These are phyloP conservation scores for Alternaria angustiovoidea DNA, from an alignment of 2,329 filamentous ascomycete species.

Conservation along the genomic window DNA sequence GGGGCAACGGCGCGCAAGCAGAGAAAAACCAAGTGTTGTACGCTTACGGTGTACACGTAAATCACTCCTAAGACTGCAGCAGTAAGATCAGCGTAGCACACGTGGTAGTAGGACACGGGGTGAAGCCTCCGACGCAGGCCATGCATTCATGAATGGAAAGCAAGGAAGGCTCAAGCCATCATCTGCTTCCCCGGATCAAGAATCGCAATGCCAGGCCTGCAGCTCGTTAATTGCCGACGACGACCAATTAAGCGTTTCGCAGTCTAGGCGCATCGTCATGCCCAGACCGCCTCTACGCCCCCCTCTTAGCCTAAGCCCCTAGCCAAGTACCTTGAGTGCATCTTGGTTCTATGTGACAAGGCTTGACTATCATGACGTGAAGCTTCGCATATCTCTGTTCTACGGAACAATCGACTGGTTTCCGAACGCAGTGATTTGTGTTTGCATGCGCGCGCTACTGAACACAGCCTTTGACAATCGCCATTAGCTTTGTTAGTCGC, in stretches of 20 bases:
- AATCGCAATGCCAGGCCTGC: slow-evolving; percentile 3
- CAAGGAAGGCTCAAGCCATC: slow-evolving; percentile 2
- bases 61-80: not conserved
- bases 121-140: not conserved
- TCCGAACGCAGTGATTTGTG: slow-evolving; percentile 16
- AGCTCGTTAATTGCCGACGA: slow-evolving; percentile 2
- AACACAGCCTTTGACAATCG: slow-evolving; percentile 9
- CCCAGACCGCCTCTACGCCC: slow-evolving; percentile 10
- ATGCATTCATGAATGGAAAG: not conserved
- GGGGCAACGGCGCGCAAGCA: not conserved
- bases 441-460: slow-evolving; percentile 13
- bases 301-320: slow-evolving; percentile 21
- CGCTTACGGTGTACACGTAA: not conserved
- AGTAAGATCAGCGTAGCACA: not conserved
- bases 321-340: slow-evolving; percentile 15
- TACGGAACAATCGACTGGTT: not conserved
- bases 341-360: slow-evolving; percentile 20
- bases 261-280: slow-evolving; percentile 14
- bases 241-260: slow-evolving; percentile 28
- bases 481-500: not conserved
- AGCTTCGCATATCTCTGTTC: slow-evolving; percentile 18
- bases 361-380: slow-evolving; percentile 36
- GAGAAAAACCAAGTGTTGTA: not conserved
- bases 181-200: slow-evolving; percentile 10
- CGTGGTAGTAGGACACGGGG: not conserved